Conservation (phyloP, 768 basidiomycete species). For the Paxillus ammoniavirescens region DNA sequence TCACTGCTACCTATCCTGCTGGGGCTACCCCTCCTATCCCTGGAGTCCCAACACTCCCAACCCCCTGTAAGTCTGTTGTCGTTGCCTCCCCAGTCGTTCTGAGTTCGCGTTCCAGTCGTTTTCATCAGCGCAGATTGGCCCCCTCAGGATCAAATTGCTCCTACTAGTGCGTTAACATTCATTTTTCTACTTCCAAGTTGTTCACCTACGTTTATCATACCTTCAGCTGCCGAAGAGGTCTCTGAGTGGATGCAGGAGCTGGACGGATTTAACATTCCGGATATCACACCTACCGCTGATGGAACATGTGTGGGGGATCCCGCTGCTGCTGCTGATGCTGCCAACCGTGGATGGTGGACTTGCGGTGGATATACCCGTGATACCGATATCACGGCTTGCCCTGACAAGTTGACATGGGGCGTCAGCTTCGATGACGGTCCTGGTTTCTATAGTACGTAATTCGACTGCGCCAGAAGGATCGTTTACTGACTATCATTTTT, state of each 20-base stretch:
- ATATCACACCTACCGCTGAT: constrained; percentile 57
- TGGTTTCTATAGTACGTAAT: constrained; percentile 67
- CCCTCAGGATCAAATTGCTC: constrained; percentile 54
- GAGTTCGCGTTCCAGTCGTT: constrained; percentile 36
- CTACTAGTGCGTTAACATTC: constrained; percentile 45
- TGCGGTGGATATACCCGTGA: constrained; percentile 69
- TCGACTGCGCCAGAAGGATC: background rate
- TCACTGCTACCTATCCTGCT: constrained; percentile 51
- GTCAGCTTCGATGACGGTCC: constrained; percentile 91
- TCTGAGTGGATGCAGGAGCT: constrained; percentile 74
- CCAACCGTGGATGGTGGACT: constrained; percentile 86
- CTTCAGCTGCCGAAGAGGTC: constrained; percentile 45
- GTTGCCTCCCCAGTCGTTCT: background rate
- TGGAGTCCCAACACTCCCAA: constrained; percentile 67
- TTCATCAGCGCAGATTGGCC: constrained; percentile 58
- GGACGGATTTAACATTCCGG: constrained; percentile 66
- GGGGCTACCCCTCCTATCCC: constrained; percentile 62
- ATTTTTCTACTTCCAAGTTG: background rate
- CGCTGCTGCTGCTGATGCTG: constrained; percentile 50
- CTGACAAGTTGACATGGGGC: constrained; percentile 72
- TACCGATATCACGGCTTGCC: constrained; percentile 66
- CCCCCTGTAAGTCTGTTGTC: constrained; percentile 45
- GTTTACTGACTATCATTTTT: constrained; percentile 11
- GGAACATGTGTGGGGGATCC: constrained; percentile 69
- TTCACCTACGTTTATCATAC: background rate